Evolutionary conservation across 2,329 filamentous ascomycete genomes (phyloP).

Genomic region (Thelonectria olida): DNA sequence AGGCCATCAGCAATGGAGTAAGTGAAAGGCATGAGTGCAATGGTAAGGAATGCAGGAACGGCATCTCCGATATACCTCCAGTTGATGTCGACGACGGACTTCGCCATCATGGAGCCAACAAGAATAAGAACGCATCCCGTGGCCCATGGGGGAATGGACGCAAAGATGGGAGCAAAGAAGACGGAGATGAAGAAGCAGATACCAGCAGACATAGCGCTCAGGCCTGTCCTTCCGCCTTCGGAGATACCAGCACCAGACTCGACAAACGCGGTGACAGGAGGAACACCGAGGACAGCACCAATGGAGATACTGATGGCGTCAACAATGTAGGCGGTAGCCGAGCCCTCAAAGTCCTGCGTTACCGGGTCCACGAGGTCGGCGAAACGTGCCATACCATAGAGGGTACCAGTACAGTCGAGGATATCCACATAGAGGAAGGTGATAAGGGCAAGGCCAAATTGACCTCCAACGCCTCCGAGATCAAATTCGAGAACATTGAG

Average conservation of each 20-base stretch:
- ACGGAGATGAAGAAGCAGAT: slow-evolving; percentile 87
- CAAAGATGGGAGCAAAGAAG: slow-evolving; percentile 91
- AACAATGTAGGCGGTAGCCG: slow-evolving; percentile 83
- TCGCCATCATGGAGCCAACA: slow-evolving; percentile 88
- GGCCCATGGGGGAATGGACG: slow-evolving; percentile 88
- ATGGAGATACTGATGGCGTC: slow-evolving; percentile 83
- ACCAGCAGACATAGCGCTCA: slow-evolving; percentile 83
- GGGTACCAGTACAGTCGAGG: slow-evolving; percentile 83
- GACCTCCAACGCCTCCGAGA: slow-evolving; percentile 71
- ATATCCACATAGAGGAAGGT: slow-evolving; percentile 94
- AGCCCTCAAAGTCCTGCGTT: slow-evolving; percentile 89
- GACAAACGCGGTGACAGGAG: slow-evolving; percentile 87
- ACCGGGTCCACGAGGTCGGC: slow-evolving; percentile 81
- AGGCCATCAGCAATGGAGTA: slow-evolving; percentile 90
- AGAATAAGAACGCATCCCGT: slow-evolving; percentile 89
- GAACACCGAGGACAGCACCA: slow-evolving; percentile 78
- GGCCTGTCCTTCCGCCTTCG: slow-evolving; percentile 84
- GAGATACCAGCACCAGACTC: slow-evolving; percentile 92
- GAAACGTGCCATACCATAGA: slow-evolving; percentile 91
- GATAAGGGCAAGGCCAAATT: slow-evolving; percentile 85
- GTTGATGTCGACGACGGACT: slow-evolving; percentile 83
- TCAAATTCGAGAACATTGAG: slow-evolving; percentile 80
- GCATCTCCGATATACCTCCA: slow-evolving; percentile 88
- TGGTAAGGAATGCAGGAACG: slow-evolving; percentile 84
- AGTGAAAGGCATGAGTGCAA: slow-evolving; percentile 88